Evolutionary conservation across 2,329 filamentous ascomycete species (phyloP), one percentile per base, ranked within the genome.

Genomic region (Hypoxylon sp.): DNA sequence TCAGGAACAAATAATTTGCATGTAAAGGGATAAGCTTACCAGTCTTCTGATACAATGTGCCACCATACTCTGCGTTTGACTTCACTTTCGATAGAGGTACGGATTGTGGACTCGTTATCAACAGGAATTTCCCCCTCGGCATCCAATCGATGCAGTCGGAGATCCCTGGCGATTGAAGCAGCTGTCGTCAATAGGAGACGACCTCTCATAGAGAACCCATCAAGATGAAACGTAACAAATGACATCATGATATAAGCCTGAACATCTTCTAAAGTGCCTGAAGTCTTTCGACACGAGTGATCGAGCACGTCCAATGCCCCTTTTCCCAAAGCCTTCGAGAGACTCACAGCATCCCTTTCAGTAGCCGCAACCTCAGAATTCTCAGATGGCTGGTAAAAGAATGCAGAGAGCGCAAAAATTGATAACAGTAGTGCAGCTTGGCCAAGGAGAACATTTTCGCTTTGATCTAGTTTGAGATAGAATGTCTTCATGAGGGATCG

Each of bases 341-440:
- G 56, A 67, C 53, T 13, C 32, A 60, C 51, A 51, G 70, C 66
- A 61, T 76, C 60, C 68, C 53, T 52, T n/a, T 66, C 57, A 32
- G 43, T 66, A 6, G 58, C 58, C 11, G 65, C 69, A 34, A 70
- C 62, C 53, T 73, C 70, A 5, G 69, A 71, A 45, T 52, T 53
- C 4, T 62, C 59, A 14, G 50, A 63, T 9, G 69, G 63, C 2
- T 62, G 52, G 53, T 74, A 74, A 60, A 75, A 76, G 58, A 72
- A 75, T 2, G 70, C 69, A 52, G 68, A 63, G 14, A 76, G 63
- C 2, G 73, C 66, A 43, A 76, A 73, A 14, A 75, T 63, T 13
- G 75, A 74, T 53, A 75, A 70, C 38, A 76, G 60, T 2, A 76
- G 52, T 3, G 72, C 75, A 30, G 73, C 74, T 69, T 75, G 67